Evolutionary conservation across 352 stramenopile genomes (phyloP).

Genomic region (Phytophthora fragariae): DNA sequence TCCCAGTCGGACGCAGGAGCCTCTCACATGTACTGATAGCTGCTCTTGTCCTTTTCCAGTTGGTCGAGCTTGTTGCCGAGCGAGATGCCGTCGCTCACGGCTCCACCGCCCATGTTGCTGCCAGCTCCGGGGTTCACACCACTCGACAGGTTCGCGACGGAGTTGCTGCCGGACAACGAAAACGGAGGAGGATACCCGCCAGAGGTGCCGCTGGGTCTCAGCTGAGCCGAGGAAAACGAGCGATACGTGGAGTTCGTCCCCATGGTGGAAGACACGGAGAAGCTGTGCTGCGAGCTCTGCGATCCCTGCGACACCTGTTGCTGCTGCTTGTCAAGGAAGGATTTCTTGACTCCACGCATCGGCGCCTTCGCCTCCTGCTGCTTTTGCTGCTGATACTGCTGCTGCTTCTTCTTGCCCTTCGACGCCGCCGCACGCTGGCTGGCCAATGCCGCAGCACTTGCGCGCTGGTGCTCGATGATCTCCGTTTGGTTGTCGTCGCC

Average conservation of each 20-base stretch:
- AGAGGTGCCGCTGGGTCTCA: constrained; percentile 35
- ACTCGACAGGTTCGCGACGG: constrained; percentile 37
- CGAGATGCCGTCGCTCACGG: constrained; percentile 39
- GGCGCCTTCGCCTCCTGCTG: constrained; percentile 30
- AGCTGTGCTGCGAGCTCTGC: constrained; percentile 41
- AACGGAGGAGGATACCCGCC: constrained; percentile 46
- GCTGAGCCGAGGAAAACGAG: constrained; percentile 40
- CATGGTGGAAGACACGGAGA: constrained; percentile 45
- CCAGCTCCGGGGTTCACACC: constrained; percentile 11
- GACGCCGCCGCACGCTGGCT: constrained; percentile 30
- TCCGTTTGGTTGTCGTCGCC: constrained; percentile 59
- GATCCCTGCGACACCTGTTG: constrained; percentile 23
- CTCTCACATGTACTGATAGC: constrained; percentile 54
- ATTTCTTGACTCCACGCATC: constrained; percentile 34
- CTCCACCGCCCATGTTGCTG: constrained; percentile 28
- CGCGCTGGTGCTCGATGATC: constrained; percentile 48
- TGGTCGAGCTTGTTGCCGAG: constrained; percentile 81
- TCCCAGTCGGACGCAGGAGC: not conserved
- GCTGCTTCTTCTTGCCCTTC: constrained; percentile 42
- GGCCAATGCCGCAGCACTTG: constrained; percentile 32
- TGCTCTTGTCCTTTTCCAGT: constrained; percentile 73
- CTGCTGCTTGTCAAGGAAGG: constrained; percentile 42
- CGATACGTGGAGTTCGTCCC: constrained; percentile 43
- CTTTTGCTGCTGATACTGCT: constrained; percentile 30
- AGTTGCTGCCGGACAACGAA: constrained; percentile 45